These are phyloP conservation scores for Tilletia indica DNA, from an alignment of 1,284 basidiomycete species.

Conservation along the genomic window DNA sequence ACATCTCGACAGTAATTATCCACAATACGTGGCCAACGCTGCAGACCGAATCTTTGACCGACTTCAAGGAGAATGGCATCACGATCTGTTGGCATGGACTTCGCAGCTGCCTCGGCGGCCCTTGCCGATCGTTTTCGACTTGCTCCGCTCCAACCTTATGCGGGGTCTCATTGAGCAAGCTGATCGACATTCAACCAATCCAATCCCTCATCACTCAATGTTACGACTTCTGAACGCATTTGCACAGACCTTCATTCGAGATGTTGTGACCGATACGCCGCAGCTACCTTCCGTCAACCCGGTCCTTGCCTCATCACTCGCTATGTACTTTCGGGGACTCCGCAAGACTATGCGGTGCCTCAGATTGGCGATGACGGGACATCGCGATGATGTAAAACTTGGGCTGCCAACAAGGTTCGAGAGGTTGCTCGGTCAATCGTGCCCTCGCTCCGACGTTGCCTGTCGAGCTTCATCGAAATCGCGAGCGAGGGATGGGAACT, in stretches of 20 bases:
- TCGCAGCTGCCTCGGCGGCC: not conserved
- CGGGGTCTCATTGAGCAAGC: not conserved
- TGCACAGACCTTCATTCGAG: not conserved
- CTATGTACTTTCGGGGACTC: not conserved
- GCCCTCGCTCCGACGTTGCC: not conserved
- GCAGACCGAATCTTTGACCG: not conserved
- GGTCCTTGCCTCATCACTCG: not conserved
- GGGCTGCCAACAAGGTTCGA: not conserved
- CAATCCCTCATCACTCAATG: no score
- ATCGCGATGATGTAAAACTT: no score
- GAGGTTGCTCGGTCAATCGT: not conserved
- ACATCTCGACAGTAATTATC: not conserved
- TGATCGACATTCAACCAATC: not conserved
- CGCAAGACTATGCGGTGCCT: not conserved
- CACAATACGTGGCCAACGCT: conserved; percentile 3
- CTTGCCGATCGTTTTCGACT: not conserved
- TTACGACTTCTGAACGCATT: no score
- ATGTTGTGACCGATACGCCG: not conserved
- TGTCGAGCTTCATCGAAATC: not conserved
- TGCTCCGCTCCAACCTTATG: not conserved
- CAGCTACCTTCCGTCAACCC: not conserved
- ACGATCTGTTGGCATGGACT: conserved; percentile 3
- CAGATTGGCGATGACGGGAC: not conserved
- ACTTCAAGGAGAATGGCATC: conserved; percentile 20
- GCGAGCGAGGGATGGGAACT: conserved; percentile 16